Base-by-base conservation (phyloP, 441 rosid genomes). In the Erodium moschatum region DNA sequence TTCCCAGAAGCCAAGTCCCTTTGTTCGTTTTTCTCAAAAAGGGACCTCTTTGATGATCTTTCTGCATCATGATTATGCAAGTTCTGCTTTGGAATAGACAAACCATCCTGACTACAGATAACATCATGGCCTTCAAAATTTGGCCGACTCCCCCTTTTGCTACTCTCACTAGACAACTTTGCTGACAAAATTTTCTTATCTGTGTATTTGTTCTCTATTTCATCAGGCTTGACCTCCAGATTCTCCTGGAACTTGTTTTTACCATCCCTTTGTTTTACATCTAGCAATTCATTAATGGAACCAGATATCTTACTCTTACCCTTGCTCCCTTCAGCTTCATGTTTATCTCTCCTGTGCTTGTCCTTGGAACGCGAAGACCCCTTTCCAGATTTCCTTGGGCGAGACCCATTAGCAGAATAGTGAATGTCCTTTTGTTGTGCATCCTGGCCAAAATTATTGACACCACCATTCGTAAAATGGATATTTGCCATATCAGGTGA, bases 351-450 rank as follows among this genome's bases (percentile, higher is more conserved):
- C 65, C 72, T 76, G 69, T 56, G 78, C 83, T 82, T 85, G 73
- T 86, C 96, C 84, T 83, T 88, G 58, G 89, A 83, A 74, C 80
- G 78, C 20, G 87, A 88, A 66, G 87, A 84, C 46, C 81, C 82
- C 81, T 85, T 92, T 18, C 84, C 92, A 60, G 92, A 81, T 74
- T 83, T 87, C 80, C 76, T 83, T 69, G 80, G 67, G 66, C 68
- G 75, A 67, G 85, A 78, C 21, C 77, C 84, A 70, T 77, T 81
- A 69, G 72, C 79, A 80, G 64, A 82, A 72, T 72, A 71, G 66
- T 69, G 81, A 77, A 77, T 83, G 60, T 74, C 86, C 68, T 73
- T 81, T 72, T 79, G 81, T 73, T 81, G 83, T 74, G 48, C 24
- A 61, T 80, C 84, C 73, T 74, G 85, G 66, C 74, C 83, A 56